phyloP scores from a whole-genome alignment of 108 stramenopile species.

The Nannochloropsis gaditana region DNA sequence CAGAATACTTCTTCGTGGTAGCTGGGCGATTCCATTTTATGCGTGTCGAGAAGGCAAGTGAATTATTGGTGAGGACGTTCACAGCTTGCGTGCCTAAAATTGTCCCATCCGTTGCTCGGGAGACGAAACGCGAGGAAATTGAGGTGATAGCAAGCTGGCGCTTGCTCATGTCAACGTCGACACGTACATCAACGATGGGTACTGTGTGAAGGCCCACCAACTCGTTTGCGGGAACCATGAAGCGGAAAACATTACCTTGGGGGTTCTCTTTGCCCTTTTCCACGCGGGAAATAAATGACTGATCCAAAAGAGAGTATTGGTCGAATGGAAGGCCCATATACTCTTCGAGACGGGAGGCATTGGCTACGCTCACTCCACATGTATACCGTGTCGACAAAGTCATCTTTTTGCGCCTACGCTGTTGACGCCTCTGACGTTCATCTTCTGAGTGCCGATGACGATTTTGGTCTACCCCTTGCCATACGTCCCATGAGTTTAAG shows the following conservation, averaged over 20 bases:
- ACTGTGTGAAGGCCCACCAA: neutral
- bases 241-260: constrained; percentile 5
- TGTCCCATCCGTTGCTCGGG: neutral
- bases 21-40: neutral
- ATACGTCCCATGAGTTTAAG: neutral
- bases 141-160: neutral
- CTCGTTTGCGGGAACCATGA: constrained; percentile 3
- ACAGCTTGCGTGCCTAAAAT: neutral
- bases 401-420: neutral
- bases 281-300: constrained; percentile 13
- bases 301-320: neutral
- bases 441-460: neutral
- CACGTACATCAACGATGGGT: neutral
- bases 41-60: neutral
- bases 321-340: constrained; percentile 1
- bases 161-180: neutral
- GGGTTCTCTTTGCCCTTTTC: neutral
- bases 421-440: neutral
- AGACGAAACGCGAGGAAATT: neutral
- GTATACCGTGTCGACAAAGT: neutral
- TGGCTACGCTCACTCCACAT: constrained; percentile 11
- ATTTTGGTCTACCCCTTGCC: neutral
- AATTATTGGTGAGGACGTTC: neutral
- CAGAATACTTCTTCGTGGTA: neutral
- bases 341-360: neutral